Evolutionary conservation across 805 yeast genomes (phyloP).

Genomic region (Yarrowia sp.): DNA sequence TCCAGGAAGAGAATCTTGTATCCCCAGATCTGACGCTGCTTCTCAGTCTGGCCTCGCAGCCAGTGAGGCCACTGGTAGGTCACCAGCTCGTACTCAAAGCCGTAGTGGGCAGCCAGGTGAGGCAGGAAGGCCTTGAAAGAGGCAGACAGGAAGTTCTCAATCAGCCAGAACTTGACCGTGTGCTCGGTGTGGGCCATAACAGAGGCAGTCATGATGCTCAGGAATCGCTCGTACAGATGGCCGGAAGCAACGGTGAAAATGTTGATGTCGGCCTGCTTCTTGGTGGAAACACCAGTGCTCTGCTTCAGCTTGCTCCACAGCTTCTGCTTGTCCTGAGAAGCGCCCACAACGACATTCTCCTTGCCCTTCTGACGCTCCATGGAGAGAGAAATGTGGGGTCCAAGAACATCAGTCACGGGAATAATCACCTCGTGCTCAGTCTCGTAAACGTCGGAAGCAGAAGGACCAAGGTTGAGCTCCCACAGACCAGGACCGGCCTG

Average conservation of each 20-base stretch:
- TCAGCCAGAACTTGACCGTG: constrained; percentile 78
- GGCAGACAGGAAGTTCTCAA: constrained; percentile 78
- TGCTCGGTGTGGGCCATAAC: constrained; percentile 64
- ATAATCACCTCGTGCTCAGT: background rate
- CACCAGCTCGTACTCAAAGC: constrained; percentile 72
- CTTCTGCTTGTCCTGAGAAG: constrained; percentile 6
- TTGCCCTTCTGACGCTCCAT: constrained; percentile 45
- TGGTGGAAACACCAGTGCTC: constrained; percentile 25
- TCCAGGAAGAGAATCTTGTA: constrained; percentile 84
- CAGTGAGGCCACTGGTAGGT: constrained; percentile 91
- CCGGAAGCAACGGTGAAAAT: constrained; percentile 84
- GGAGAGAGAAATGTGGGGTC: constrained; percentile 10
- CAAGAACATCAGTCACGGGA: background rate
- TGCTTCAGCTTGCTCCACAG: constrained; percentile 24
- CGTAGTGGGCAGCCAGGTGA: constrained; percentile 52
- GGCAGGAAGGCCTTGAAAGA: constrained; percentile 62
- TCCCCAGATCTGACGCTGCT: constrained; percentile 82
- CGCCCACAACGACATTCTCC: constrained; percentile 36
- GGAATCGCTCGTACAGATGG: constrained; percentile 67
- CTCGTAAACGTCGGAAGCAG: constrained; percentile 39
- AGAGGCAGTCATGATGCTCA: constrained; percentile 77
- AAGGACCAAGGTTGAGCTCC: constrained; percentile 48
- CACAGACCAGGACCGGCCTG: constrained; percentile 71
- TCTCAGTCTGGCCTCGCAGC: constrained; percentile 75
- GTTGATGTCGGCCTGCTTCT: constrained; percentile 60